These are phyloP conservation scores for Mycoemilia scoparia DNA, from an alignment of 192 early-diverging fungal genomes.

Conservation along the genomic window DNA sequence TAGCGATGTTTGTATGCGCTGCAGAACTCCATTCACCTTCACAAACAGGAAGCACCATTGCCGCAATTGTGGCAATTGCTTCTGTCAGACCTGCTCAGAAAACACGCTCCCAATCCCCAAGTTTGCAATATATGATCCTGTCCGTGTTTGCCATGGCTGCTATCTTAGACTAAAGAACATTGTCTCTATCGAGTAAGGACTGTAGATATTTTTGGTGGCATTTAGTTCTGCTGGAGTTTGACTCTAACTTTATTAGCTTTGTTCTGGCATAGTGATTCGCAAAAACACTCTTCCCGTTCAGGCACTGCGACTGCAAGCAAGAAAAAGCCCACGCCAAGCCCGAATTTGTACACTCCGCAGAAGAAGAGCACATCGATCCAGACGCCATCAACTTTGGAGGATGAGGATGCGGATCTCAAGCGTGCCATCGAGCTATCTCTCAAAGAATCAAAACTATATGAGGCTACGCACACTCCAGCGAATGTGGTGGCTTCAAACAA, in stretches of 20 bases:
- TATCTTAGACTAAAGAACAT: constrained; percentile 52
- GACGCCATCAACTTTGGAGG: constrained; percentile 19
- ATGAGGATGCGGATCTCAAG: constrained; percentile 79
- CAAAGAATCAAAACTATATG: constrained; percentile 35
- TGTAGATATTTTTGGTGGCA: too few relatives aligned
- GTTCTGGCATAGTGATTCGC: too few relatives aligned
- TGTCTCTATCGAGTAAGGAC: too few relatives aligned
- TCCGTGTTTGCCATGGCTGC: constrained; percentile 93
- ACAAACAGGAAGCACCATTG: constrained; percentile 98
- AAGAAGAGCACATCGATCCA: not conserved
- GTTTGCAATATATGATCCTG: constrained; percentile 71
- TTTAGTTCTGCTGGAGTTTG: too few relatives aligned
- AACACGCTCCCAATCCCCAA: constrained; percentile 69
- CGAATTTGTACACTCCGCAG: constrained; percentile 2
- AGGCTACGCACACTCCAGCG: constrained; percentile 3
- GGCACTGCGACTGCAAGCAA: too few relatives aligned
- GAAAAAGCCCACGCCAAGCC: too few relatives aligned
- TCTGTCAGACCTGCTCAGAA: constrained; percentile 82
- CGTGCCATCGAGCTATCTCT: constrained; percentile 84
- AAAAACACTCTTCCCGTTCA: too few relatives aligned
- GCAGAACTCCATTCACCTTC: constrained; percentile 77
- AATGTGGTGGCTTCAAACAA: not conserved
- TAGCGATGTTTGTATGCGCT: constrained; percentile 82
- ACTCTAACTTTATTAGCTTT: too few relatives aligned
- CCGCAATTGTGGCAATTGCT: constrained; percentile 87